Evolutionary conservation across 2,329 filamentous ascomycete species (phyloP).

Genomic region (Arachnomyces sp.): DNA sequence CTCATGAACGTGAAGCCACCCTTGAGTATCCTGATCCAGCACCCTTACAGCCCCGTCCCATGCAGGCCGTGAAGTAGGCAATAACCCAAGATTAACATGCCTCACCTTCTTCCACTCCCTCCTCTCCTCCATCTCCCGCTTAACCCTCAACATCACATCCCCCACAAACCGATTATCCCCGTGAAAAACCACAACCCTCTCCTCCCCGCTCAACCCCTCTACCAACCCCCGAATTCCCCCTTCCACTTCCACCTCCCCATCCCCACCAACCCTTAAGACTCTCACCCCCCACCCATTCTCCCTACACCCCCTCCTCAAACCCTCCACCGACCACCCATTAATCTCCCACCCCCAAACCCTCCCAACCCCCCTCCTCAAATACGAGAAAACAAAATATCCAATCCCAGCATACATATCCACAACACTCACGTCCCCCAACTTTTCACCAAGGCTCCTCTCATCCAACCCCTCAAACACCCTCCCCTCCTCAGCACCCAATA

Average conservation of each 20-base stretch:
- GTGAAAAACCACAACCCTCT: constrained; percentile 57
- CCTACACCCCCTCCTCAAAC: constrained; percentile 63
- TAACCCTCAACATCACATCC: constrained; percentile 28
- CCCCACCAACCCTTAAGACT: constrained; percentile 41
- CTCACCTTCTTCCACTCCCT: constrained; percentile 32
- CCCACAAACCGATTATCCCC: constrained; percentile 57
- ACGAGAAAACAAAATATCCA: constrained; percentile 87
- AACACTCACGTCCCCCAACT: constrained; percentile 26
- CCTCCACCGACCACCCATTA: constrained; percentile 82
- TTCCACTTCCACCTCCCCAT: constrained; percentile 19
- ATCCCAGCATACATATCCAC: constrained; percentile 89
- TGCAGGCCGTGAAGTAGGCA: constrained; percentile 44
- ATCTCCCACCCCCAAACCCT: constrained; percentile 80
- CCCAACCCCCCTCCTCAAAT: constrained; percentile 59
- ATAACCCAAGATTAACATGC: constrained; percentile 52
- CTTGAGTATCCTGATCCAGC: constrained; percentile 38
- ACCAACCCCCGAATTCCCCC: constrained; percentile 24
- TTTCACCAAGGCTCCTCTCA: constrained; percentile 19
- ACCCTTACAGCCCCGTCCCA: constrained; percentile 44
- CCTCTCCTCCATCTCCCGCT: constrained; percentile 23
- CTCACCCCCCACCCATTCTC: constrained; percentile 58
- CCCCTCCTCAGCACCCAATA: constrained; percentile 44
- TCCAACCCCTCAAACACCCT: constrained; percentile 28
- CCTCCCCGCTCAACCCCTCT: constrained; percentile 24
- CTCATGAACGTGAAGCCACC: constrained; percentile 55